These are phyloP conservation scores for Sporothrix globosa DNA, from an alignment of 2,329 filamentous ascomycete species.

Conservation along the genomic window DNA sequence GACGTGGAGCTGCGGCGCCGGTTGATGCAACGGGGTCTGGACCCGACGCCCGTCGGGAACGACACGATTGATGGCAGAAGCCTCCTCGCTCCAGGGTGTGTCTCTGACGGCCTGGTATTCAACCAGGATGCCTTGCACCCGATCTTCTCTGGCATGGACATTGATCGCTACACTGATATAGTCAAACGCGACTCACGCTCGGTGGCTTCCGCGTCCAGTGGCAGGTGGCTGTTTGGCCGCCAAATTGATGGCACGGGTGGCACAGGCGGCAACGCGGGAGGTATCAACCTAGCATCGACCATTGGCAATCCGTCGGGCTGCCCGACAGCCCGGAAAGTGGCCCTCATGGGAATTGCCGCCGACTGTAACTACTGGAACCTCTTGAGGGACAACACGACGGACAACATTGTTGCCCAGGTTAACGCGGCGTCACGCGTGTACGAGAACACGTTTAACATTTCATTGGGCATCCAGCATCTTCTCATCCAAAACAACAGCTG, in stretches of 20 bases:
- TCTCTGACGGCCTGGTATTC: slow-evolving; percentile 75
- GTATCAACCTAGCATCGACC: slow-evolving; percentile 73
- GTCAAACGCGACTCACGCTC: slow-evolving; percentile 51
- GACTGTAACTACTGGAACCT: slow-evolving; percentile 83
- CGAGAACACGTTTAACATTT: slow-evolving; percentile 92
- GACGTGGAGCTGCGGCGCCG: slow-evolving; percentile 67
- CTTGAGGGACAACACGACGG: slow-evolving; percentile 68
- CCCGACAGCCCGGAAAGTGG: slow-evolving; percentile 86
- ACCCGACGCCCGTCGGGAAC: slow-evolving; percentile 42
- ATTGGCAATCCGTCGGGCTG: slow-evolving; percentile 87
- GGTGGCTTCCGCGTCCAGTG: slow-evolving; percentile 37
- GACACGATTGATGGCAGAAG: slow-evolving; percentile 37
- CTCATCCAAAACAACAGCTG: slow-evolving; percentile 77
- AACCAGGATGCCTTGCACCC: slow-evolving; percentile 75
- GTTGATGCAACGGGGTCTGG: slow-evolving; percentile 34
- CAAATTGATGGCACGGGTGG: slow-evolving; percentile 65
- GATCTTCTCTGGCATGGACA: slow-evolving; percentile 58
- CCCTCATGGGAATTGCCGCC: slow-evolving; percentile 86
- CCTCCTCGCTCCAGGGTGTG: slow-evolving; percentile 56
- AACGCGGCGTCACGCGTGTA: slow-evolving; percentile 87
- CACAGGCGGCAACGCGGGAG: slow-evolving; percentile 73
- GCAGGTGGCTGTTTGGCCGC: slow-evolving; percentile 67
- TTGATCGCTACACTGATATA: slow-evolving; percentile 46
- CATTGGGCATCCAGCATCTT: slow-evolving; percentile 83
- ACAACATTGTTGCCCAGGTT: slow-evolving; percentile 80